Conservation (phyloP, 2,329 filamentous ascomycete species). For the Penicillium sp. region DNA sequence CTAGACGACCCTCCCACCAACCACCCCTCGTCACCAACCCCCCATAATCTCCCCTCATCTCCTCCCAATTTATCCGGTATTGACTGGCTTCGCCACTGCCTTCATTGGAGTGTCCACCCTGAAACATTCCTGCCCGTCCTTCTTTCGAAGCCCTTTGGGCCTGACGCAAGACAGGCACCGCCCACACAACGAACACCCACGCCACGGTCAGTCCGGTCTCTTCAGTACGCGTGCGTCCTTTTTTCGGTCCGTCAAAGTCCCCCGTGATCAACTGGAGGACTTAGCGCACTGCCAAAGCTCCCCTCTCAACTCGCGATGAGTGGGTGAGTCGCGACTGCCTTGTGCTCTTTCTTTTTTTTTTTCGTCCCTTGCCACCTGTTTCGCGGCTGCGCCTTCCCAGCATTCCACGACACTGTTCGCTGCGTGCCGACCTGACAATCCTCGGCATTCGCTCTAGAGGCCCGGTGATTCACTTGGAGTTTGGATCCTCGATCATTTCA, state of each 20-base stretch:
- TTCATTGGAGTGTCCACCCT: constrained; percentile 21
- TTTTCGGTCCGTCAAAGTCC: neutral
- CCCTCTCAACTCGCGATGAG: constrained; percentile 18
- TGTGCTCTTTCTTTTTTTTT: constrained; percentile 12
- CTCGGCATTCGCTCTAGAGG: neutral
- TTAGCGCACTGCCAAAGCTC: constrained; percentile 9
- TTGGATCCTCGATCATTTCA: neutral
- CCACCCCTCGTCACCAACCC: constrained; percentile 4
- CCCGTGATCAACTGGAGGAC: constrained; percentile 14
- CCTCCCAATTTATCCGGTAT: no score
- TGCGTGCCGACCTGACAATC: constrained; percentile 1
- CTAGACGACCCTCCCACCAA: no score
- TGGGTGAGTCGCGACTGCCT: constrained; percentile 24
- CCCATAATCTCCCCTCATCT: neutral
- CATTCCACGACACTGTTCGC: constrained; percentile 24
- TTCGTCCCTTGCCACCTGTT: constrained; percentile 15
- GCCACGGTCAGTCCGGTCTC: neutral
- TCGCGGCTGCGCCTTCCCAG: constrained; percentile 18
- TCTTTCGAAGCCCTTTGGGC: constrained; percentile 1
- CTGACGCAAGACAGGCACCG: neutral
- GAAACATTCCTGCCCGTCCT: constrained; percentile 27
- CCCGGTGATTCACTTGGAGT: constrained; percentile 8
- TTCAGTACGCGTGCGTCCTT: neutral
- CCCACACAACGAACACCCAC: neutral
- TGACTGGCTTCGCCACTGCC: constrained; percentile 2